These are phyloP conservation scores for Cladorrhinum samala DNA, from an alignment of 495 filamentous ascomycete genomes.

Conservation along the genomic window DNA sequence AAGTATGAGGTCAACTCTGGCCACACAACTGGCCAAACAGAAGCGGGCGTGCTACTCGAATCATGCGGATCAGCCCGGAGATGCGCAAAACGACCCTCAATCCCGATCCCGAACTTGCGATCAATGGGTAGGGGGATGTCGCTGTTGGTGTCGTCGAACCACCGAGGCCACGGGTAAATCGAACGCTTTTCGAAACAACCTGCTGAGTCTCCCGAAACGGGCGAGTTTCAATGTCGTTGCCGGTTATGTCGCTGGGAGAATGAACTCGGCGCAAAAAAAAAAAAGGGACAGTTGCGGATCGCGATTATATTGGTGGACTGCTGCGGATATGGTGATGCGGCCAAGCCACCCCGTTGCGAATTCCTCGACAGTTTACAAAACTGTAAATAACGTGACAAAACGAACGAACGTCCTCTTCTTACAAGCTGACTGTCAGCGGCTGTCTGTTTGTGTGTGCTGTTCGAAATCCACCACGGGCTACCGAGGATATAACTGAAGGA, in stretches of 20 bases:
- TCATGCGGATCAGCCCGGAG: conserved; percentile 20
- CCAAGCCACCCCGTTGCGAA: too few relatives aligned
- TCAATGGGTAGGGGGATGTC: conserved; percentile 3
- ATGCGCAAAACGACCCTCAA: conserved; percentile 1
- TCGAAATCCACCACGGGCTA: too few relatives aligned
- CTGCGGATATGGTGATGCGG: too few relatives aligned
- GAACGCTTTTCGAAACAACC: conserved; percentile 16
- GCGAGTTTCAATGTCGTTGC: conserved; percentile 21
- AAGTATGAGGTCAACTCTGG: conserved; percentile 31
- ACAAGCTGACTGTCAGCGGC: too few relatives aligned
- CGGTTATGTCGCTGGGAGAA: conserved; percentile 19
- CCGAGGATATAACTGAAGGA: too few relatives aligned
- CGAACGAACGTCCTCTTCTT: too few relatives aligned
- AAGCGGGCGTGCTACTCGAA: conserved; percentile 19
- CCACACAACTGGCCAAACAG: conserved; percentile 7
- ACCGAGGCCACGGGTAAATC: too few relatives aligned
- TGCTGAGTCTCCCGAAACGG: conserved; percentile 10
- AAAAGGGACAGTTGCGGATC: not conserved
- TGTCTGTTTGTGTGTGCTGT: too few relatives aligned
- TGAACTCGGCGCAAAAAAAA: conserved; percentile 7
- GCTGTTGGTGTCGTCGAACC: too few relatives aligned
- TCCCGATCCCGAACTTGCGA: conserved; percentile 6
- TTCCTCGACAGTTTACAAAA: too few relatives aligned
- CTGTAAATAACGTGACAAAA: too few relatives aligned
- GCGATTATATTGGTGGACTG: not conserved